Evolutionary conservation across 129 eudicot genomes (phyloP).

Genomic region (Pittosporum tobira): DNA sequence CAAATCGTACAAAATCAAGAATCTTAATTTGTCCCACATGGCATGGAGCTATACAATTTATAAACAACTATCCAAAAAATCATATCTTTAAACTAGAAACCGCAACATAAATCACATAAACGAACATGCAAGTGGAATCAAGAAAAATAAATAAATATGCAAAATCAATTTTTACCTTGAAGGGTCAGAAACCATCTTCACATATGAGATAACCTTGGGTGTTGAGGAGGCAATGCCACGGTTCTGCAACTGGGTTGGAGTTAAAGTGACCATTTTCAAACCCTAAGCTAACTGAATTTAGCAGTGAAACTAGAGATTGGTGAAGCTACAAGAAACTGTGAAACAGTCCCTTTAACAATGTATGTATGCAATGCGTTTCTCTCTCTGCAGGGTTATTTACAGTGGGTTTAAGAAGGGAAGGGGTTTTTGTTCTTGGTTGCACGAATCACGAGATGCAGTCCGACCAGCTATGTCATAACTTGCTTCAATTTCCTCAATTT

Average conservation of each 20-base stretch:
- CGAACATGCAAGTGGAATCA: not conserved
- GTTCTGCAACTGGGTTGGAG: not conserved
- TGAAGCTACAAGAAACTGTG: not conserved
- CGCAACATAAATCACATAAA: too few relatives aligned
- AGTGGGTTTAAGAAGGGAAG: conserved; percentile 11
- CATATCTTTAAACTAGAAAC: too few relatives aligned
- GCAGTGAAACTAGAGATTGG: too few relatives aligned
- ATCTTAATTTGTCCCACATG: too few relatives aligned
- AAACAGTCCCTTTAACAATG: not conserved
- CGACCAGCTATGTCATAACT: conserved; percentile 3
- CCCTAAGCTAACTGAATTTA: not conserved
- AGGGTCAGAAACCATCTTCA: not conserved
- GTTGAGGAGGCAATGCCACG: not conserved
- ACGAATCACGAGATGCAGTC: conserved; percentile 13
- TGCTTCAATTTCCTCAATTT: not conserved
- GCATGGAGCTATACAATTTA: too few relatives aligned
- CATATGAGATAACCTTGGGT: not conserved
- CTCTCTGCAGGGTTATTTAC: not conserved
- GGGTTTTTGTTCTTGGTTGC: conserved; percentile 2
- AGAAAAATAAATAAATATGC: not conserved
- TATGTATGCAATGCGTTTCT: not conserved
- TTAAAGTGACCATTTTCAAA: not conserved
- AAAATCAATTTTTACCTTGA: not conserved
- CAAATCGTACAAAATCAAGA: too few relatives aligned
- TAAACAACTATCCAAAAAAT: too few relatives aligned